Evolutionary conservation across 768 basidiomycete species (phyloP).

Genomic region (Ephemerocybe angulata): DNA sequence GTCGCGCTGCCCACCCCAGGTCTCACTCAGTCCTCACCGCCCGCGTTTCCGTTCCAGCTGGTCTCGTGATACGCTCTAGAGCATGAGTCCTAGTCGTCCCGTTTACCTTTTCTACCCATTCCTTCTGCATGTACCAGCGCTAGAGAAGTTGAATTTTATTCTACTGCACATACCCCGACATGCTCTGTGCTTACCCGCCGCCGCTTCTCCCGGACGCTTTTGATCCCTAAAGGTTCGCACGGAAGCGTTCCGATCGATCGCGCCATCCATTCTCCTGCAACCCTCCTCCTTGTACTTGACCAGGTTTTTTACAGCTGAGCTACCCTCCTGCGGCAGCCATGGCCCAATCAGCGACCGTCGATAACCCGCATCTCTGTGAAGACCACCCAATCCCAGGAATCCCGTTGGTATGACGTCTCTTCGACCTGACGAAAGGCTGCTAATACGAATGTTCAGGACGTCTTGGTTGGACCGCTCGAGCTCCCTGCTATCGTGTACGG

Average conservation of each 20-base stretch:
- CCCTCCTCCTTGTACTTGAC: too few species aligned
- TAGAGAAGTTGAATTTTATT: conserved; percentile 4
- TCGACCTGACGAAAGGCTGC: not conserved
- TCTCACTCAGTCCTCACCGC: not conserved
- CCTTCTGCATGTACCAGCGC: conserved; percentile 6
- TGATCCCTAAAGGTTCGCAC: not conserved
- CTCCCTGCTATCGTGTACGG: conserved; percentile 62
- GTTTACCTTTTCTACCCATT: conserved; percentile 11
- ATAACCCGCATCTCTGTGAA: not conserved
- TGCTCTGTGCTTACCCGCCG: not conserved
- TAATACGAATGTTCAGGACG: conserved; percentile 19
- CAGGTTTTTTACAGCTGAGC: too few species aligned
- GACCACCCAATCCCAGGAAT: not conserved
- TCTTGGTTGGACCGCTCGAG: conserved; percentile 30
- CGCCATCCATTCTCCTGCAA: conserved; percentile 1
- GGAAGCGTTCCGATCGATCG: conserved; percentile 8
- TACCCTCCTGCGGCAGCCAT: too few species aligned
- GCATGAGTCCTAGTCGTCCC: conserved; percentile 8
- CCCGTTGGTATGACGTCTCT: not conserved
- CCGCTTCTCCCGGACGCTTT: too few species aligned
- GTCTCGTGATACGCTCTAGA: conserved; percentile 70
- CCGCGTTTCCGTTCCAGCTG: conserved; percentile 46
- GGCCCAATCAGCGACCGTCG: not conserved
- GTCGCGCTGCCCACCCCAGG: conserved; percentile 20
- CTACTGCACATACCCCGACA: not conserved